A percentile compares a stretch with the other conserved stretches of the same genome.
Conservation (phyloP, 305 asterid genomes). For the Plantago coronopus region DNA sequence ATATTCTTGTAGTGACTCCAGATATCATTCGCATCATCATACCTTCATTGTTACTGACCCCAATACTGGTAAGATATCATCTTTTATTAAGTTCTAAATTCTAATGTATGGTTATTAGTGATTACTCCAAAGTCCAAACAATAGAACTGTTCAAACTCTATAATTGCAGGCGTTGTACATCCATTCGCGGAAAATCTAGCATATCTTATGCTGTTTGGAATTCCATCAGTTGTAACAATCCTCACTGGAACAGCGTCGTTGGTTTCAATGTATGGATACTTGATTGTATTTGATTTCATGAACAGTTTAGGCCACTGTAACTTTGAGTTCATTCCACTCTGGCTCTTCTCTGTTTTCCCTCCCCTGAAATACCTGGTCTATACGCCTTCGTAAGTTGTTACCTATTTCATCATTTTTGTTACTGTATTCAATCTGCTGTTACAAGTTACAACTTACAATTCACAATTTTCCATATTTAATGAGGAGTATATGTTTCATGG, state of each 20-base stretch:
- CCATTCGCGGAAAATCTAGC: constrained; percentile 5
- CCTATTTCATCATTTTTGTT: neutral
- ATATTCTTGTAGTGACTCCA: no score
- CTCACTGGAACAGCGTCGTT: constrained; percentile 9
- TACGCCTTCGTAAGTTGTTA: constrained; percentile 30
- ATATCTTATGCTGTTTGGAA: constrained; percentile 5
- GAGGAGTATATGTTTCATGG: neutral
- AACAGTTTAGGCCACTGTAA: constrained; percentile 25
- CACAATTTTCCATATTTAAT: no score
- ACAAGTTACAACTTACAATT: no score
- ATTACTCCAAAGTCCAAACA: no score
- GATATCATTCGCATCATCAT: constrained; percentile 34
- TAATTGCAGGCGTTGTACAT: constrained; percentile 6
- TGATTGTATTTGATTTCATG: constrained; percentile 5
- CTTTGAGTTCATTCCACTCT: constrained; percentile 22
- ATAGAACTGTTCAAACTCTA: neutral
- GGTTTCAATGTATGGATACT: constrained; percentile 9
- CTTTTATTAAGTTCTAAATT: no score
- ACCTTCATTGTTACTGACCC: constrained; percentile 22
- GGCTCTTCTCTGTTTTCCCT: constrained; percentile 16
- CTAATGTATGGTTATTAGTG: no score
- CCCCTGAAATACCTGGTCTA: constrained; percentile 24
- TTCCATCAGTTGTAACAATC: neutral
- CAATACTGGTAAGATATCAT: constrained; percentile 16
- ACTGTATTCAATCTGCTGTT: neutral